phyloP scores from a whole-genome alignment of 2,329 filamentous ascomycete species.

The Cladophialophora bantiana region DNA sequence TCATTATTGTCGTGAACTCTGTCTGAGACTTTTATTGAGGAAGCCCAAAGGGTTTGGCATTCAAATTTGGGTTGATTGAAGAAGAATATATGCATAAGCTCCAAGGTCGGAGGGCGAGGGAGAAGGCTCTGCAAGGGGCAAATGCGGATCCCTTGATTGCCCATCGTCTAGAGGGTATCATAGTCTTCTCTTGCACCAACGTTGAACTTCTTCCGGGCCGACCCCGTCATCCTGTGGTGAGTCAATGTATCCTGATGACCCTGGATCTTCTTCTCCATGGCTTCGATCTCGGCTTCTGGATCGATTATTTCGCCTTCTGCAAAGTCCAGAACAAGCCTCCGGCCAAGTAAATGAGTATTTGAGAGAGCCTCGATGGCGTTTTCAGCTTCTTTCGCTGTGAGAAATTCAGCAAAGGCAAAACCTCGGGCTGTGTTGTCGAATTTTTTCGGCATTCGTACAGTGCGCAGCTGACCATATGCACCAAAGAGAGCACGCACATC shows the following conservation, averaged over 20 bases:
- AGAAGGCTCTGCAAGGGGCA: constrained; percentile 32
- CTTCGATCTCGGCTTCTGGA: constrained; percentile 93
- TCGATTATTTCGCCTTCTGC: constrained; percentile 87
- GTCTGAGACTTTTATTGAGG: constrained; percentile 25
- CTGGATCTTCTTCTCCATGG: constrained; percentile 95
- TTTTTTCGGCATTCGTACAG: constrained; percentile 93
- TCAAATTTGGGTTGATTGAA: constrained; percentile 13
- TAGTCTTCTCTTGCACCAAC: constrained; percentile 72
- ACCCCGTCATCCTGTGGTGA: constrained; percentile 80
- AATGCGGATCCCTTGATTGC: constrained; percentile 11
- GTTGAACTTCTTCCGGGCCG: constrained; percentile 84
- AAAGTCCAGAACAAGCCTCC: constrained; percentile 88
- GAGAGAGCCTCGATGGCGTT: constrained; percentile 90
- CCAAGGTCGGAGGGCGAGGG: constrained; percentile 2
- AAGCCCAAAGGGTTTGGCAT: constrained; percentile 12
- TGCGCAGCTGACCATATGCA: constrained; percentile 89
- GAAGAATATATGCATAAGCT: constrained; percentile 10
- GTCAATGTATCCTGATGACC: constrained; percentile 90
- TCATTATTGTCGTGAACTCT: not conserved
- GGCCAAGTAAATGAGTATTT: constrained; percentile 91
- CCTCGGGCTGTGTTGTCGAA: constrained; percentile 87
- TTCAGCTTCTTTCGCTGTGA: constrained; percentile 84
- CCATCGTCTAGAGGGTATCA: constrained; percentile 47
- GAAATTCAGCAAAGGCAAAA: constrained; percentile 96
- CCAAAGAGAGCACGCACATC: constrained; percentile 86